Evolutionary conservation across 169 alveolate species (phyloP).

Genomic region (Cardiosporidium cionae): DNA sequence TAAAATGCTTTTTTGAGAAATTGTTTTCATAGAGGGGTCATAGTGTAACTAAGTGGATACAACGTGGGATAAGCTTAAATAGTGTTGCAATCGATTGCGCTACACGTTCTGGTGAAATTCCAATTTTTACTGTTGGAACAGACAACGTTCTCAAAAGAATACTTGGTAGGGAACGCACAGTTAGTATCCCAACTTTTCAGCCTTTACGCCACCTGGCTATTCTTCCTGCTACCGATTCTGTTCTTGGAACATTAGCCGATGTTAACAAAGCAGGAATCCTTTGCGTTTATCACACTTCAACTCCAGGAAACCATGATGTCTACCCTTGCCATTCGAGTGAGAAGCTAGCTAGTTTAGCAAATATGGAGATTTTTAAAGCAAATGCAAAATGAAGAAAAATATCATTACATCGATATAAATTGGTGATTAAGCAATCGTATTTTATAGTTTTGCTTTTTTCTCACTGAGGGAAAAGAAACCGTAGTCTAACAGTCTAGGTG

Average conservation of each 20-base stretch:
- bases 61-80: constrained; percentile 4
- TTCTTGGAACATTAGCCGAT: constrained; percentile 52
- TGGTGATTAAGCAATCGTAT: no score
- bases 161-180: constrained; percentile 2
- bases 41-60: constrained; percentile 14
- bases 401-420: constrained; percentile 57
- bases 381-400: background rate
- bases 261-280: constrained; percentile 66
- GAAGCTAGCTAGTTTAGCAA: background rate
- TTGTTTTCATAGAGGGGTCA: constrained; percentile 17
- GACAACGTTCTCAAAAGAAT: constrained; percentile 52
- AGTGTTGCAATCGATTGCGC: background rate
- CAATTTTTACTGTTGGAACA: constrained; percentile 48
- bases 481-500: no score
- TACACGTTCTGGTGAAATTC: background rate
- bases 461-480: no score
- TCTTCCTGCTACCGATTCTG: background rate
- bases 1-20: no score
- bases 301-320: constrained; percentile 60
- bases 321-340: constrained; percentile 63
- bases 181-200: constrained; percentile 1
- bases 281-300: constrained; percentile 52
- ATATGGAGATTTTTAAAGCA: background rate
- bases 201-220: constrained; percentile 2
- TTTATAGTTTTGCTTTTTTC: no score